Conservation (phyloP, 306 rosid species). For the Hippophae rhamnoides region DNA sequence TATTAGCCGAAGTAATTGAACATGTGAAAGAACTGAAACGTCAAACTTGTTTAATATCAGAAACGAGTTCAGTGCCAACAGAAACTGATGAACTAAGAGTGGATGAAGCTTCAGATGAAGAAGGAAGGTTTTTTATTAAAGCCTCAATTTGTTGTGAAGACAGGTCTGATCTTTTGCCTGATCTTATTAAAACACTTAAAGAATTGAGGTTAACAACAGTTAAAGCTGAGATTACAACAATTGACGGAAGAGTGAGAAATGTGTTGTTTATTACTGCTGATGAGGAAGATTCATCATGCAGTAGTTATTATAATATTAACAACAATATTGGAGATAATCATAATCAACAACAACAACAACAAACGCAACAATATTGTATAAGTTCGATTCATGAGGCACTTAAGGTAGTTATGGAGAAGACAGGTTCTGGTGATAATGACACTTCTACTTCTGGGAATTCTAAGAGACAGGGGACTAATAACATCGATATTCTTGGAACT, state of each 20-base stretch:
- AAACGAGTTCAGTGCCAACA: conserved; percentile 63
- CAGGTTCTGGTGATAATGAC: conserved; percentile 23
- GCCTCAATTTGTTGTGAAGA: conserved; percentile 89
- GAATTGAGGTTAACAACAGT: conserved; percentile 51
- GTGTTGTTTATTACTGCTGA: conserved; percentile 65
- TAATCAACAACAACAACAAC: conserved; percentile 18
- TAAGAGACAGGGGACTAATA: conserved; percentile 74
- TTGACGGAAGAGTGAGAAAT: conserved; percentile 73
- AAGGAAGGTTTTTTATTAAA: conserved; percentile 62
- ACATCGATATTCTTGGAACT: conserved; percentile 51
- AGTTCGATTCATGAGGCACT: conserved; percentile 80
- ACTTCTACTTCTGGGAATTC: conserved; percentile 47
- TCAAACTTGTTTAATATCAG: conserved; percentile 61
- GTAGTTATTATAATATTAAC: no score
- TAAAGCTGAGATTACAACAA: conserved; percentile 74
- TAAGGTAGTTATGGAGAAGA: conserved; percentile 72
- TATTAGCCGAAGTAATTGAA: conserved; percentile 77
- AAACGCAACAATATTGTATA: conserved; percentile 40
- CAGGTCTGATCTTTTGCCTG: conserved; percentile 69
- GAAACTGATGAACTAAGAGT: conserved; percentile 57
- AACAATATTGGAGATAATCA: conserved; percentile 9
- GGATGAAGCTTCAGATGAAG: conserved; percentile 59
- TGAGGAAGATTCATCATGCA: conserved; percentile 39
- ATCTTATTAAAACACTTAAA: conserved; percentile 65
- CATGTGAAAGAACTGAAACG: conserved; percentile 83